These are phyloP conservation scores for Digitaria exilis DNA, from an alignment of 202 grass and related monocot genomes.

Conservation along the genomic window DNA sequence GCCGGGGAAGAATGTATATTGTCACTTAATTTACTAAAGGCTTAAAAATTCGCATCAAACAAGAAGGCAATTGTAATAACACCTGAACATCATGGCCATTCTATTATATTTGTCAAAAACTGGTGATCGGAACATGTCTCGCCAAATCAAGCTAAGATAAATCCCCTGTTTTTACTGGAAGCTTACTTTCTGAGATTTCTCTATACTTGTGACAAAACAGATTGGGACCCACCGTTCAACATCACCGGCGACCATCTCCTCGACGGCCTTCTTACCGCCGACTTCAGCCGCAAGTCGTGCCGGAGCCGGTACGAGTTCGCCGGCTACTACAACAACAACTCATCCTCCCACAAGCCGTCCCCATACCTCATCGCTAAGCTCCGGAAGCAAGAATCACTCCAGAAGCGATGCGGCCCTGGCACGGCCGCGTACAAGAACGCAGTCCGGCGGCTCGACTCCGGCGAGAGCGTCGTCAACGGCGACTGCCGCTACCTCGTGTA, in stretches of 20 bases:
- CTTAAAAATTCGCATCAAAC: too few species aligned
- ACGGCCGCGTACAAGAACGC: slow-evolving; percentile 45
- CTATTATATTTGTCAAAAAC: too few species aligned
- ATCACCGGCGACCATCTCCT: slow-evolving; percentile 44
- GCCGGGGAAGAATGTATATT: too few species aligned
- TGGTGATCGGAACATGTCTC: neutral
- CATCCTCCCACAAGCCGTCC: slow-evolving; percentile 38
- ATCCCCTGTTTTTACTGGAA: neutral
- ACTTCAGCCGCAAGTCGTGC: slow-evolving; percentile 47
- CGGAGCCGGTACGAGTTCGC: slow-evolving; percentile 62
- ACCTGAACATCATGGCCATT: too few species aligned
- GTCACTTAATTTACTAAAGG: too few species aligned
- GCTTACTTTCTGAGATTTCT: neutral
- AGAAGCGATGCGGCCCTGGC: slow-evolving; percentile 66
- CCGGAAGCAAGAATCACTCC: slow-evolving; percentile 63
- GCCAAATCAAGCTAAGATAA: neutral
- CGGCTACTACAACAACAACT: slow-evolving; percentile 43
- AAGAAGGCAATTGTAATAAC: too few species aligned
- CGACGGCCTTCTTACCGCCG: slow-evolving; percentile 49
- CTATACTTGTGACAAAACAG: neutral
- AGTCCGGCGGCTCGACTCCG: slow-evolving; percentile 51
- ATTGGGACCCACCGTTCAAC: neutral
- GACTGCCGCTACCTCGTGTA: slow-evolving; percentile 75
- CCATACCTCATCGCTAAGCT: slow-evolving; percentile 60
- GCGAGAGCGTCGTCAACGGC: neutral